These are phyloP conservation scores for Adansonia digitata DNA, from an alignment of 345 rosid genomes.

Conservation along the genomic window DNA sequence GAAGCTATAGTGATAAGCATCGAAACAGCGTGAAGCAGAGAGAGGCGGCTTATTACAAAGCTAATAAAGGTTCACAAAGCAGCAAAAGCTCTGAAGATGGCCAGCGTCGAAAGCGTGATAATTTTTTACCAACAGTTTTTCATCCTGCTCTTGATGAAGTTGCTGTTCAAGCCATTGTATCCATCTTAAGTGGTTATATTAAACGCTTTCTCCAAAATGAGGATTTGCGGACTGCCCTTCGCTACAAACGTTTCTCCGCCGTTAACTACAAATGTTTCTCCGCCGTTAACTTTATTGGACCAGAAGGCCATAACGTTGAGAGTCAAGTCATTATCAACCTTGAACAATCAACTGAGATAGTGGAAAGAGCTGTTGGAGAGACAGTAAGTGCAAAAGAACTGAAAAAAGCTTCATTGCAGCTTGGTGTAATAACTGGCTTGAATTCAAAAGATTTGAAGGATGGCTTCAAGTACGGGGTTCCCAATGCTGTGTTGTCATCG, in stretches of 20 bases:
- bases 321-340: slow-evolving; percentile 43
- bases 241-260: too few species aligned
- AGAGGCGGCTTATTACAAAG: slow-evolving; percentile 19
- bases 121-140: slow-evolving; percentile 17
- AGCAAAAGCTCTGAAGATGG: slow-evolving; percentile 22
- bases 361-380: slow-evolving; percentile 43
- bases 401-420: slow-evolving; percentile 52
- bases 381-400: slow-evolving; percentile 36
- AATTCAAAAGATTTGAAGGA: slow-evolving; percentile 37
- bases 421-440: slow-evolving; percentile 48
- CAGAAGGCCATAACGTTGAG: slow-evolving; percentile 21
- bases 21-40: slow-evolving; percentile 23
- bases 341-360: slow-evolving; percentile 39
- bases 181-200: slow-evolving; percentile 45
- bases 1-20: slow-evolving; percentile 10
- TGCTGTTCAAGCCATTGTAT: slow-evolving; percentile 51
- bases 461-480: slow-evolving; percentile 40
- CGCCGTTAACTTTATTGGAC: slow-evolving; percentile 25
- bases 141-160: slow-evolving; percentile 56
- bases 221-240: slow-evolving; percentile 35
- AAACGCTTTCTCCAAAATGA: slow-evolving; percentile 39
- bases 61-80: slow-evolving; percentile 24
- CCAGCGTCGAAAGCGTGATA: slow-evolving; percentile 15
- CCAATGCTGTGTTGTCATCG: slow-evolving; percentile 46
- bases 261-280: slow-evolving; percentile 49